Evolutionary conservation across 2,329 filamentous ascomycete species (phyloP).

Genomic region (Phoma sp.): DNA sequence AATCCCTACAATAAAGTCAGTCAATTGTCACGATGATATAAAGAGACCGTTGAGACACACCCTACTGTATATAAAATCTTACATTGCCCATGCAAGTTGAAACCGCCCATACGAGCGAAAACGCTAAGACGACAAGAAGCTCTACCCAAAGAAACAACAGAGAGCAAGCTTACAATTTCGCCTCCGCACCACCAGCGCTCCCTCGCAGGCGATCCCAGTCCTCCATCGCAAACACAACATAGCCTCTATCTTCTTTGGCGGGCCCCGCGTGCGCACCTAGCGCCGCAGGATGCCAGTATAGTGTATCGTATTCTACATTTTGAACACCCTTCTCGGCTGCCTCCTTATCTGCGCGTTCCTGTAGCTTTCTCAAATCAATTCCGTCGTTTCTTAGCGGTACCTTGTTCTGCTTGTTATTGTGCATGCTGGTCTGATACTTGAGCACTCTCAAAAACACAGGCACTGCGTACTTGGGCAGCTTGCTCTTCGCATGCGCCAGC

Average conservation of each 20-base stretch:
- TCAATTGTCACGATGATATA: slow-evolving; percentile 29
- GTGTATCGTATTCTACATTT: slow-evolving; percentile 50
- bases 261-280: slow-evolving; percentile 43
- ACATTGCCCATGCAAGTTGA: neutral
- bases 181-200: slow-evolving; percentile 31
- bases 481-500: slow-evolving; percentile 63
- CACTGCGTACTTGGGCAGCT: slow-evolving; percentile 76
- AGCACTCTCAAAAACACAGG: slow-evolving; percentile 75
- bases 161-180: slow-evolving; percentile 26
- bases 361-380: slow-evolving; percentile 63
- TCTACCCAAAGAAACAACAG: neutral
- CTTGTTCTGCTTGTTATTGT: slow-evolving; percentile 85
- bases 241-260: slow-evolving; percentile 54
- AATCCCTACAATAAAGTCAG: too few species aligned
- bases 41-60: neutral
- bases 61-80: neutral
- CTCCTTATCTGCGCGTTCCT: slow-evolving; percentile 48
- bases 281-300: slow-evolving; percentile 58
- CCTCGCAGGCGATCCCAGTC: slow-evolving; percentile 65
- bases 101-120: too few species aligned
- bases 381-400: slow-evolving; percentile 72
- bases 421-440: slow-evolving; percentile 65
- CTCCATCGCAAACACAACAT: slow-evolving; percentile 64
- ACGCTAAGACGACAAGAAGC: neutral
- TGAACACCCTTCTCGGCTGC: slow-evolving; percentile 46